Evolutionary conservation across 1,139 yeast species (phyloP).

Genomic region (Geotrichum klebahnii): DNA sequence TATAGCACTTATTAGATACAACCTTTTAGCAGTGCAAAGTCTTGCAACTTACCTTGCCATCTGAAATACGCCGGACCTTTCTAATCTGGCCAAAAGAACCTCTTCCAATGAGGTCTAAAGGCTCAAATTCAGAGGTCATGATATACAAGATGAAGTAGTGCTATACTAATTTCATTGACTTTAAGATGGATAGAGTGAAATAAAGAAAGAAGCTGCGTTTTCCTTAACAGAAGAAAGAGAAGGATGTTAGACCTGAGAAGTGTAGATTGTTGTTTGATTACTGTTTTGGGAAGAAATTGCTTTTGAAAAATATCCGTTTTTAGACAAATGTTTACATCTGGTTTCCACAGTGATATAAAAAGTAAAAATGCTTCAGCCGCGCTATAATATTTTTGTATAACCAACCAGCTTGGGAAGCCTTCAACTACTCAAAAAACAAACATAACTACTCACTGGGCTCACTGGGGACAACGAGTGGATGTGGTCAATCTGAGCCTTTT

Average conservation of each 20-base stretch:
- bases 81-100: slow-evolving; percentile 95
- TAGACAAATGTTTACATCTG: neutral
- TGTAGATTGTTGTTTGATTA: neutral
- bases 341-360: neutral
- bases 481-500: too few relatives aligned
- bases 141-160: neutral
- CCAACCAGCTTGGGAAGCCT: too few relatives aligned
- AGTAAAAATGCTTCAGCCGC: too few relatives aligned
- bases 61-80: slow-evolving; percentile 55
- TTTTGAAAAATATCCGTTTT: neutral
- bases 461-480: too few relatives aligned
- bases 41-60: slow-evolving; percentile 33
- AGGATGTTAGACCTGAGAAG: neutral
- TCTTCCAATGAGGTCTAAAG: slow-evolving; percentile 82
- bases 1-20: slow-evolving; percentile 46
- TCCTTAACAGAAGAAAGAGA: neutral
- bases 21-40: neutral
- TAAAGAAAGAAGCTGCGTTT: neutral
- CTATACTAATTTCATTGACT: neutral
- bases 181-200: neutral
- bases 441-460: too few relatives aligned
- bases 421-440: too few relatives aligned
- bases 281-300: neutral
- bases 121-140: slow-evolving; percentile 51
- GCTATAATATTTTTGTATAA: too few relatives aligned